Conservation (phyloP, 1,284 basidiomycete genomes). For the Phellopilus nigrolimitatus region DNA sequence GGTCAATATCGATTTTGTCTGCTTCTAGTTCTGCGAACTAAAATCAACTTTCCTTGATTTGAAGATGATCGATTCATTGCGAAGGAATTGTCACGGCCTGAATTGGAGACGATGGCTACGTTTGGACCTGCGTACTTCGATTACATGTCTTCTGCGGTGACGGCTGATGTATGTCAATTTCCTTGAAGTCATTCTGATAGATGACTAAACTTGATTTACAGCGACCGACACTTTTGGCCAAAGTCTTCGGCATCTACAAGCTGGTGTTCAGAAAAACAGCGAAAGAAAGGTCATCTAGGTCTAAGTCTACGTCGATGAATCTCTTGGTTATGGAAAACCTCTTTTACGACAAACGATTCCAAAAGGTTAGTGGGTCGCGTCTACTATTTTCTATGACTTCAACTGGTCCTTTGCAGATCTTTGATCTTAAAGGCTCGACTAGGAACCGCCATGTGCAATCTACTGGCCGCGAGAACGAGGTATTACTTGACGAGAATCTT, state of each 20-base stretch:
- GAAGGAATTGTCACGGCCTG: slow-evolving; percentile 90
- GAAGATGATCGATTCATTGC: slow-evolving; percentile 95
- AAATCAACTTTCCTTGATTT: neutral
- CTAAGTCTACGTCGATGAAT: slow-evolving; percentile 89
- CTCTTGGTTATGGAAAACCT: slow-evolving; percentile 97
- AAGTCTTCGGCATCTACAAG: slow-evolving; percentile 97
- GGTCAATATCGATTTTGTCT: slow-evolving; percentile 41
- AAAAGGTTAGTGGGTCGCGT: slow-evolving; percentile 51
- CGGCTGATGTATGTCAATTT: slow-evolving; percentile 56
- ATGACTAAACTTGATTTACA: slow-evolving; percentile 33
- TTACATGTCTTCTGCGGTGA: slow-evolving; percentile 88
- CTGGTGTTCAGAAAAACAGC: slow-evolving; percentile 86
- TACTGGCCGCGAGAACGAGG: slow-evolving; percentile 89
- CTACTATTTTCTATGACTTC: neutral
- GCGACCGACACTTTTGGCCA: slow-evolving; percentile 92
- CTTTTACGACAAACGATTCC: slow-evolving; percentile 87
- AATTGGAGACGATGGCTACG: slow-evolving; percentile 93
- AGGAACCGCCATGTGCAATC: slow-evolving; percentile 89
- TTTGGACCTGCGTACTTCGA: slow-evolving; percentile 98
- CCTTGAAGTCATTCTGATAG: slow-evolving; percentile 14
- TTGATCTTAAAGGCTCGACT: slow-evolving; percentile 92
- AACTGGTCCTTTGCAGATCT: slow-evolving; percentile 54
- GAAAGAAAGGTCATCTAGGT: slow-evolving; percentile 58
- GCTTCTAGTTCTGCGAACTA: slow-evolving; percentile 5
- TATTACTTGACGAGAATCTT: slow-evolving; percentile 91